Evolutionary conservation across 2,329 filamentous ascomycete species (phyloP).

Genomic region (Geosmithia putterillii): DNA sequence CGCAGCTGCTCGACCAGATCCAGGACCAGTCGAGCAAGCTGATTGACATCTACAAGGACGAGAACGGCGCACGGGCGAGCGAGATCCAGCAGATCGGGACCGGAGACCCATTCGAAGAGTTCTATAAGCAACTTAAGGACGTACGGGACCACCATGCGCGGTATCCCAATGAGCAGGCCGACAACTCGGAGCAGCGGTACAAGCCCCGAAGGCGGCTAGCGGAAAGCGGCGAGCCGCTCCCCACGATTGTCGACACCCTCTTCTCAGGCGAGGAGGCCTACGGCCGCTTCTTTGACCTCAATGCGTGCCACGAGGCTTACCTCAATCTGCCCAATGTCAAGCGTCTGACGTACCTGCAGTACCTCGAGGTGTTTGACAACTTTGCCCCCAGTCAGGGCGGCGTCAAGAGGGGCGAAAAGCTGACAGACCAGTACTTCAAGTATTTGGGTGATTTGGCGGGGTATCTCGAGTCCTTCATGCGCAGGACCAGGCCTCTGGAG

Average conservation of each 20-base stretch:
- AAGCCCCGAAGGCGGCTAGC: constrained; percentile 53
- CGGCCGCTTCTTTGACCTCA: constrained; percentile 86
- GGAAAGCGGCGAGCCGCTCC: constrained; percentile 43
- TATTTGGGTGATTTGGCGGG: constrained; percentile 71
- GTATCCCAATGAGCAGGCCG: constrained; percentile 89
- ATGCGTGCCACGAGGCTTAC: constrained; percentile 72
- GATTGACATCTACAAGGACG: constrained; percentile 74
- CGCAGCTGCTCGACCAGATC: constrained; percentile 77
- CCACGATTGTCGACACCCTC: constrained; percentile 70
- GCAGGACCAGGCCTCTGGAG: constrained; percentile 72
- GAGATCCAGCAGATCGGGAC: constrained; percentile 78
- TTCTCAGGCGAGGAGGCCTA: constrained; percentile 95
- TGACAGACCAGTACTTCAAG: constrained; percentile 84
- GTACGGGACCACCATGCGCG: constrained; percentile 81
- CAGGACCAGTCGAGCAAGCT: constrained; percentile 74
- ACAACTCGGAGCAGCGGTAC: constrained; percentile 90
- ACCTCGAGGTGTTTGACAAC: constrained; percentile 80
- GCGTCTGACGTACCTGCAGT: constrained; percentile 80
- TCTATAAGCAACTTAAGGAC: constrained; percentile 71
- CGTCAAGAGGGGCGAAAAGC: constrained; percentile 69
- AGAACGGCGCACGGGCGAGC: constrained; percentile 54
- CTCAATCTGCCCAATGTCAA: constrained; percentile 82
- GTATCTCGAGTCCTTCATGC: constrained; percentile 83
- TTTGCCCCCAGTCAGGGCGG: constrained; percentile 65
- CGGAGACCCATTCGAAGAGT: constrained; percentile 80